These are phyloP conservation scores for Ogataea neopini DNA, from an alignment of 805 yeast species.

Conservation along the genomic window DNA sequence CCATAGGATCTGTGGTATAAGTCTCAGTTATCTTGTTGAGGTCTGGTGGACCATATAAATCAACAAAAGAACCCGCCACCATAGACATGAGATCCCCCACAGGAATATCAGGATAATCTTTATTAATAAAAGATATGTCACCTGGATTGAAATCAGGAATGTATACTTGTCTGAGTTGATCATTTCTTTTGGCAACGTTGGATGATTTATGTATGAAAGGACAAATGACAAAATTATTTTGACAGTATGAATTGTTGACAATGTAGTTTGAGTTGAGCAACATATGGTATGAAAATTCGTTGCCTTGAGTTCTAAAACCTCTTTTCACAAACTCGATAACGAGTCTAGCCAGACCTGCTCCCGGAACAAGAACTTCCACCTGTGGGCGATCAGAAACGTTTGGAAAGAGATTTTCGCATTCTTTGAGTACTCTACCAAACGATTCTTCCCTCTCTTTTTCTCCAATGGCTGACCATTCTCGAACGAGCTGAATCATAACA, in stretches of 20 bases:
- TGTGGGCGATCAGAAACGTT: conserved; percentile 37
- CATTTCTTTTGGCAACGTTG: conserved; percentile 44
- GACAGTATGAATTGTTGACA: conserved; percentile 46
- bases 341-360: conserved; percentile 63
- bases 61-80: conserved; percentile 72
- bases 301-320: conserved; percentile 67
- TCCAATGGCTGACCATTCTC: conserved; percentile 68
- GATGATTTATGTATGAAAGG: conserved; percentile 59
- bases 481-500: conserved; percentile 52
- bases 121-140: conserved; percentile 36
- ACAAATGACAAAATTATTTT: conserved; percentile 43
- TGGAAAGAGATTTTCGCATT: conserved; percentile 40
- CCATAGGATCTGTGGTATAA: conserved; percentile 39
- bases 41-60: conserved; percentile 57
- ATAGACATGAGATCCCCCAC: conserved; percentile 62
- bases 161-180: conserved; percentile 50
- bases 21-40: conserved; percentile 35
- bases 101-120: conserved; percentile 40
- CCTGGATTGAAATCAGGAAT: conserved; percentile 56
- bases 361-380: conserved; percentile 55
- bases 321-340: conserved; percentile 53
- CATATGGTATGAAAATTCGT: conserved; percentile 68
- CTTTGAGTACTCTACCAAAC: conserved; percentile 41
- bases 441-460: conserved; percentile 42
- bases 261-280: conserved; percentile 54